Conservation (phyloP, 352 stramenopile genomes). For the Globisporangium spiculum region DNA sequence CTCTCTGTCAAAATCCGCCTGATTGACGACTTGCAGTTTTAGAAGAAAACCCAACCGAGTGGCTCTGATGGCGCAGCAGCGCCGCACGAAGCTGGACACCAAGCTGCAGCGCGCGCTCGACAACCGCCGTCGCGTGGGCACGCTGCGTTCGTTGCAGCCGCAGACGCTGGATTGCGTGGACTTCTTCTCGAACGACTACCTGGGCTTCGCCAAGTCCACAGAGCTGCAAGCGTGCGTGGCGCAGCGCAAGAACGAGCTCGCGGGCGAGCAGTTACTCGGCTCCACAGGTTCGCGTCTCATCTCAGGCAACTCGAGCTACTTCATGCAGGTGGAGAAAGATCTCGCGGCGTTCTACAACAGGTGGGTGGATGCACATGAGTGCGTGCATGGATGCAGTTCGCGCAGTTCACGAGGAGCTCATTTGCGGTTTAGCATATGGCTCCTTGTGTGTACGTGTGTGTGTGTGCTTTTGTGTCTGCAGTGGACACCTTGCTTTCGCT, state of each 20-base stretch:
- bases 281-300: conserved; percentile 94
- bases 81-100: conserved; percentile 16
- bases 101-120: conserved; percentile 24
- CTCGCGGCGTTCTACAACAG: conserved; percentile 87
- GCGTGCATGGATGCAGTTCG: not conserved
- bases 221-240: conserved; percentile 54
- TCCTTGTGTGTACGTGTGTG: not conserved
- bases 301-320: conserved; percentile 90
- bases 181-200: conserved; percentile 98
- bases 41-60: not conserved
- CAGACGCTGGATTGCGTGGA: conserved; percentile 60
- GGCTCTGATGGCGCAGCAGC: not conserved
- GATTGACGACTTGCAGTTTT: not conserved
- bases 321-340: conserved; percentile 86
- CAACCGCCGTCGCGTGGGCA: conserved; percentile 36
- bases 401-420: conserved; percentile 1
- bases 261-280: conserved; percentile 24
- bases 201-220: conserved; percentile 87
- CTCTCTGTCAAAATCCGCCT: not conserved
- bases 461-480: not conserved
- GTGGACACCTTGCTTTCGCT: not conserved
- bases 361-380: conserved; percentile 17
- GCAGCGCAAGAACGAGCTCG: conserved; percentile 36
- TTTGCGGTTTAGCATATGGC: not conserved
- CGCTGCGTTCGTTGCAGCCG: conserved; percentile 45